Percentiles rank a stretch among this genome's conserved stretches.
phyloP scores from a whole-genome alignment of 1,139 yeast genomes.

The Entelexis sorbosivorans region DNA sequence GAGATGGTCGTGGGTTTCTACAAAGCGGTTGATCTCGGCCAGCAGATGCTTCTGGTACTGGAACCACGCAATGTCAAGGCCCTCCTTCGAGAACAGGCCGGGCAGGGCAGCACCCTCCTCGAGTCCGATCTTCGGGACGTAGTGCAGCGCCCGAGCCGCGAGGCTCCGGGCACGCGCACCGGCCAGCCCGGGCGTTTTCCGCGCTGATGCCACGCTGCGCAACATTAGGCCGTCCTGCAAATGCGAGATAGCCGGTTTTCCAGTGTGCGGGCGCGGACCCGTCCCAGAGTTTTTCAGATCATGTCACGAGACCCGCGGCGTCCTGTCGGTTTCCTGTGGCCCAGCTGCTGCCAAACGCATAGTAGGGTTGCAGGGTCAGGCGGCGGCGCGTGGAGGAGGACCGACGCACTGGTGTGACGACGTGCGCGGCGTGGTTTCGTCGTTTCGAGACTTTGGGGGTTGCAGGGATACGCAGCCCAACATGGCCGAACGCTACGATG shows the following conservation, averaged over 20 bases:
- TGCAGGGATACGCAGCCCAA: background rate
- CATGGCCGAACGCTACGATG: background rate
- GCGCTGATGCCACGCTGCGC: constrained; percentile 3
- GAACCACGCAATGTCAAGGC: constrained; percentile 67
- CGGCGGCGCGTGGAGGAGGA: background rate
- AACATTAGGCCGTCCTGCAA: constrained; percentile 1
- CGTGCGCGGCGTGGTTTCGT: too few species aligned
- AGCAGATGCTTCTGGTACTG: constrained; percentile 66
- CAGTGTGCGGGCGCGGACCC: too few species aligned
- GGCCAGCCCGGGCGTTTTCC: background rate
- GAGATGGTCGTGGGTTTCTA: constrained; percentile 17
- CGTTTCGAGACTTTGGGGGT: too few species aligned
- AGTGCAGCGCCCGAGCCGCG: constrained; percentile 10
- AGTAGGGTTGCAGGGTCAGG: background rate
- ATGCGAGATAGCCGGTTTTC: background rate
- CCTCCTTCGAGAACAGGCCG: constrained; percentile 59
- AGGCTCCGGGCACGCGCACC: background rate
- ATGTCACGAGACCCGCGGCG: background rate
- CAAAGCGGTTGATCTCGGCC: constrained; percentile 46
- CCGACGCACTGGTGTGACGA: too few species aligned
- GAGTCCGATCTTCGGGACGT: constrained; percentile 27
- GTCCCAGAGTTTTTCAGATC: constrained; percentile 2
- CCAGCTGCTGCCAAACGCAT: too few species aligned
- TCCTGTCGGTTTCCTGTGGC: too few species aligned
- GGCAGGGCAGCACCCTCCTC: constrained; percentile 45